Conservation (phyloP, 192 early-diverging fungal species). For the Paraglomus brasilianum region DNA sequence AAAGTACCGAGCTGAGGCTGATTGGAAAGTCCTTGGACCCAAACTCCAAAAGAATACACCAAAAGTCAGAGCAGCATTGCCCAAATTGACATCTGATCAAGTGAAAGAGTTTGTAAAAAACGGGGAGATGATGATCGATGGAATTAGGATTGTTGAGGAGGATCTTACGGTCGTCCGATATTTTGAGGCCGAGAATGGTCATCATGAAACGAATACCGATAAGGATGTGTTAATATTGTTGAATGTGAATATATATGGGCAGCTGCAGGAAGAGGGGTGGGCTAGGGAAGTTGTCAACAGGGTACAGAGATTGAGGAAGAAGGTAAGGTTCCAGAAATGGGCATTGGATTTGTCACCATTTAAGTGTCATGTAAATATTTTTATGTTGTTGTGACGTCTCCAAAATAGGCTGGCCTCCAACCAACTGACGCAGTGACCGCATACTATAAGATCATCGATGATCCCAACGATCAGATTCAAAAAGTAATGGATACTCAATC, state of each 20-base stretch:
- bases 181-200: conserved; percentile 69
- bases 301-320: conserved; percentile 93
- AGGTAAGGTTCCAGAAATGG: conserved; percentile 43
- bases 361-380: background rate
- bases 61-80: conserved; percentile 84
- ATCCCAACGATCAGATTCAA: conserved; percentile 66
- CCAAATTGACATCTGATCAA: conserved; percentile 67
- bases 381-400: background rate
- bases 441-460: conserved; percentile 76
- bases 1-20: conserved; percentile 89
- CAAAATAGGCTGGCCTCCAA: conserved; percentile 62
- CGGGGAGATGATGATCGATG: conserved; percentile 71
- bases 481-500: conserved; percentile 69
- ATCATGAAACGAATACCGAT: conserved; percentile 76
- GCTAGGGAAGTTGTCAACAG: conserved; percentile 97
- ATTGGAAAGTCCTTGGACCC: conserved; percentile 83
- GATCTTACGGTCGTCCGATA: conserved; percentile 85
- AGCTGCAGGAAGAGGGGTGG: conserved; percentile 83
- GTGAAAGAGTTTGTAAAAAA: conserved; percentile 78
- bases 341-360: background rate
- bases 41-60: conserved; percentile 88
- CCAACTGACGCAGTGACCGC: conserved; percentile 86
- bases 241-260: conserved; percentile 77
- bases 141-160: conserved; percentile 73
- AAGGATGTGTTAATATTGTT: conserved; percentile 86